Percentiles rank a stretch among this genome's conserved stretches.
Conservation (phyloP, 1,284 basidiomycete species). For the Blastosporella zonata region DNA sequence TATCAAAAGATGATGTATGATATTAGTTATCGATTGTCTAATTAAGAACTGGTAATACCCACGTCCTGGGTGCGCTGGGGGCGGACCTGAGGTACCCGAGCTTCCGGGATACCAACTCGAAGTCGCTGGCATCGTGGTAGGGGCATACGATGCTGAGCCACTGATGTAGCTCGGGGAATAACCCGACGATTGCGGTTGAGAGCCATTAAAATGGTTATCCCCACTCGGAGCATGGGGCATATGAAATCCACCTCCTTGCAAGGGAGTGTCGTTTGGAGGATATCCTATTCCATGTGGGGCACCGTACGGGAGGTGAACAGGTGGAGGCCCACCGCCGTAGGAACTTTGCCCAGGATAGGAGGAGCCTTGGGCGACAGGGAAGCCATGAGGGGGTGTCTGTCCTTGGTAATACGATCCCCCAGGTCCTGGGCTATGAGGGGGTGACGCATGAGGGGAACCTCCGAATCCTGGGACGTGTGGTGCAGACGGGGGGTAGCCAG, state of each 20-base stretch:
- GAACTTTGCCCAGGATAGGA: constrained; percentile 18
- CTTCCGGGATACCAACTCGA: constrained; percentile 20
- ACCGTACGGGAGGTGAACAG: constrained; percentile 8
- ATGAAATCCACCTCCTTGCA: constrained; percentile 19
- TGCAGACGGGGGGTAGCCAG: constrained; percentile 8
- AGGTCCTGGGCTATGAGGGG: constrained; percentile 23
- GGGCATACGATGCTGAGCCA: constrained; percentile 13
- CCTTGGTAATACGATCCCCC: constrained; percentile 20
- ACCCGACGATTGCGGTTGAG: constrained; percentile 14
- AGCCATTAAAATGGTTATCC: constrained; percentile 20
- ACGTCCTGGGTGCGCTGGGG: constrained; percentile 34
- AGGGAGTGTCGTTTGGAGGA: constrained; percentile 8
- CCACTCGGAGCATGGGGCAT: constrained; percentile 28
- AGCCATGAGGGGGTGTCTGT: constrained; percentile 19
- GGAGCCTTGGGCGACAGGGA: constrained; percentile 16
- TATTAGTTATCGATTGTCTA: constrained; percentile 17
- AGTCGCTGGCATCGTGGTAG: constrained; percentile 10
- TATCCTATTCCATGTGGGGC: constrained; percentile 10
- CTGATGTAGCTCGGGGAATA: constrained; percentile 19
- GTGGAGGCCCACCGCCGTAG: constrained; percentile 9
- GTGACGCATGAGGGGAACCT: constrained; percentile 18
- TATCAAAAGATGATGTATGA: constrained; percentile 16
- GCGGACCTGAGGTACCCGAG: constrained; percentile 20
- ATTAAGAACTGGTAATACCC: constrained; percentile 21
- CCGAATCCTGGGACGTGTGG: constrained; percentile 6